Conservation (phyloP, 768 basidiomycete species). For the Chalciporus pseudorubinellus region DNA sequence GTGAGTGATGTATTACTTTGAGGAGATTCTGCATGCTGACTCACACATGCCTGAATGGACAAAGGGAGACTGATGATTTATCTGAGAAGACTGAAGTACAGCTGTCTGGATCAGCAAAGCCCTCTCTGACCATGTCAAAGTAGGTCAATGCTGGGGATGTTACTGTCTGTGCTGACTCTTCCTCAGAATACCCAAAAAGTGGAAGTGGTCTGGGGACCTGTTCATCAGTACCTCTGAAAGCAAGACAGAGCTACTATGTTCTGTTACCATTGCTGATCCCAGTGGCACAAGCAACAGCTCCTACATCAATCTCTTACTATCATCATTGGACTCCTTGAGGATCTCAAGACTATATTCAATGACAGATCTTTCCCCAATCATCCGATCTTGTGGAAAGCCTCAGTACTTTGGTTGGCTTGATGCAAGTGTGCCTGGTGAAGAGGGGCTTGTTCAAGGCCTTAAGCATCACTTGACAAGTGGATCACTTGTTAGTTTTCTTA, state of each 20-base stretch:
- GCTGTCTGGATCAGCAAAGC: conserved; percentile 13
- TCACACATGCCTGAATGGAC: not conserved
- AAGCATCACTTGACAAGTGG: conserved; percentile 45
- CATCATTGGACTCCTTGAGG: conserved; percentile 38
- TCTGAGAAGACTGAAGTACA: conserved; percentile 5
- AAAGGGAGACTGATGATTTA: conserved; percentile 16
- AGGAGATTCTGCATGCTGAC: not conserved
- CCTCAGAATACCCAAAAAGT: conserved; percentile 55
- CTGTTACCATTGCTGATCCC: conserved; percentile 46
- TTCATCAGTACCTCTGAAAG: conserved; percentile 38
- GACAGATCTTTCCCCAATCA: conserved; percentile 44
- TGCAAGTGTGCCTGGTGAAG: conserved; percentile 40
- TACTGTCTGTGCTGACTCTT: conserved; percentile 3
- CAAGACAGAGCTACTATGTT: conserved; percentile 46
- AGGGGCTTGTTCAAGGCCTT: conserved; percentile 39
- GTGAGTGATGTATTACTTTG: conserved; percentile 13
- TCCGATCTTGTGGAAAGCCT: conserved; percentile 47
- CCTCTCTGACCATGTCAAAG: conserved; percentile 21
- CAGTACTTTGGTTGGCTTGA: conserved; percentile 55
- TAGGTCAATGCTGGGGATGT: conserved; percentile 11
- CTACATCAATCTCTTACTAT: conserved; percentile 49
- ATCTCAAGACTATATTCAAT: conserved; percentile 49
- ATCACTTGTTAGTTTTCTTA: conserved; percentile 41
- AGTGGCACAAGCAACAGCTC: conserved; percentile 43
- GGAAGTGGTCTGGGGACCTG: conserved; percentile 64